phyloP scores from a whole-genome alignment of 75 land plant species.

The Pseudotsuga menziesii region DNA sequence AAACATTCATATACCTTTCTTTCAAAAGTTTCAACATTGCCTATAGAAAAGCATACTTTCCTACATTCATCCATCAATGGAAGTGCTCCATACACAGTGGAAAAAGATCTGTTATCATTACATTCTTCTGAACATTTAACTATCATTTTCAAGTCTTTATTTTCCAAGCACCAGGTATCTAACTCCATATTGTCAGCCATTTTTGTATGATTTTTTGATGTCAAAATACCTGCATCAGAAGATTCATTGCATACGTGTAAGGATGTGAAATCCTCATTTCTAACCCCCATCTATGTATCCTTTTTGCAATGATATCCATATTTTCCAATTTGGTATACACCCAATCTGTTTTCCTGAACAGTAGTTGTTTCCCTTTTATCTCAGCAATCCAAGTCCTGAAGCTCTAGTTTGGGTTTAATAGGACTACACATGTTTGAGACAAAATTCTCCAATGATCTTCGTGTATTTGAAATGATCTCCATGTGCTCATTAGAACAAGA shows the following conservation, averaged over 20 bases:
- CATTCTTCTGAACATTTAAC: constrained; percentile 8
- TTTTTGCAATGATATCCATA: constrained; percentile 1
- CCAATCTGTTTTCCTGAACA: background rate
- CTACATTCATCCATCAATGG: constrained; percentile 68
- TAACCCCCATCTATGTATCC: background rate
- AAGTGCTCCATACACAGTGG: constrained; percentile 12
- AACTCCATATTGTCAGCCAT: constrained; percentile 7
- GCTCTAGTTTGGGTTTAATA: background rate
- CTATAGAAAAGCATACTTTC: constrained; percentile 31
- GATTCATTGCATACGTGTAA: background rate
- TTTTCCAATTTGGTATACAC: background rate
- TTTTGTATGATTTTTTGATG: background rate
- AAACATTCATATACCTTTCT: background rate
- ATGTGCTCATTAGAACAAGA: constrained; percentile 31
- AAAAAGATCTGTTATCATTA: constrained; percentile 4
- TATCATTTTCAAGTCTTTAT: constrained; percentile 7
- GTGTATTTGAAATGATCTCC: constrained; percentile 28
- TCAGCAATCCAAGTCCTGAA: constrained; percentile 8
- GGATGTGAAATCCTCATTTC: background rate
- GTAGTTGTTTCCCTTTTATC: constrained; percentile 2
- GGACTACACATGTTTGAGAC: background rate
- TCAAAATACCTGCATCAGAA: background rate
- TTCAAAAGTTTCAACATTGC: background rate
- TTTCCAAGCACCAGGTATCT: background rate
- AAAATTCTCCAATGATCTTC: background rate